These are phyloP conservation scores for Candida golubevii DNA, from an alignment of 805 yeast species.

Conservation along the genomic window DNA sequence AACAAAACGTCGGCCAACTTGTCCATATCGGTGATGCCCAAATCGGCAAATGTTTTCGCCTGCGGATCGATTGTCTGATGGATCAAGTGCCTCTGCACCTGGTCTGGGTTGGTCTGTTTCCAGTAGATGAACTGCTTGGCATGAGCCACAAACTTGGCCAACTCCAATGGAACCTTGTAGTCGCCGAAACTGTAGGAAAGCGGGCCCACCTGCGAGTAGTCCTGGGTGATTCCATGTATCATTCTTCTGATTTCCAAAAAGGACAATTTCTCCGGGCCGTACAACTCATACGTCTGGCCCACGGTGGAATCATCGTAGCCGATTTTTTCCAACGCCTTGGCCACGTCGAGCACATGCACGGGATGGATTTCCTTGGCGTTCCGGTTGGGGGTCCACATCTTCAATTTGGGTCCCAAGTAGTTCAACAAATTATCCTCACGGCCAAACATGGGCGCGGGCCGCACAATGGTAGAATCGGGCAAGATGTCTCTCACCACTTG, in stretches of 20 bases:
- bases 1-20: constrained; percentile 45
- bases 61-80: constrained; percentile 58
- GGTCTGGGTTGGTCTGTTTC: constrained; percentile 61
- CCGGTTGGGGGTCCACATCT: constrained; percentile 63
- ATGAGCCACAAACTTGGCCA: constrained; percentile 44
- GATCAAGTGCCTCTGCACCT: constrained; percentile 66
- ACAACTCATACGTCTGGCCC: constrained; percentile 71
- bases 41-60: constrained; percentile 63
- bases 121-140: constrained; percentile 41
- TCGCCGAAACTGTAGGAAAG: constrained; percentile 40
- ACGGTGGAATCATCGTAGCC: constrained; percentile 77
- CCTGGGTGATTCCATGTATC: constrained; percentile 60
- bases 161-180: constrained; percentile 40
- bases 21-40: constrained; percentile 52
- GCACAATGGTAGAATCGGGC: constrained; percentile 78
- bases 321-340: constrained; percentile 70
- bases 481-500: constrained; percentile 58
- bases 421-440: constrained; percentile 67
- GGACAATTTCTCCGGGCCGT: constrained; percentile 64
- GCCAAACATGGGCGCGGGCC: constrained; percentile 81
- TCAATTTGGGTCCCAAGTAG: constrained; percentile 50
- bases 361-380: constrained; percentile 63
- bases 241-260: constrained; percentile 62
- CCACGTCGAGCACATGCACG: constrained; percentile 73
- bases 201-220: constrained; percentile 43